Evolutionary conservation across 1,284 basidiomycete genomes (phyloP).

Genomic region (Irpex sp.): DNA sequence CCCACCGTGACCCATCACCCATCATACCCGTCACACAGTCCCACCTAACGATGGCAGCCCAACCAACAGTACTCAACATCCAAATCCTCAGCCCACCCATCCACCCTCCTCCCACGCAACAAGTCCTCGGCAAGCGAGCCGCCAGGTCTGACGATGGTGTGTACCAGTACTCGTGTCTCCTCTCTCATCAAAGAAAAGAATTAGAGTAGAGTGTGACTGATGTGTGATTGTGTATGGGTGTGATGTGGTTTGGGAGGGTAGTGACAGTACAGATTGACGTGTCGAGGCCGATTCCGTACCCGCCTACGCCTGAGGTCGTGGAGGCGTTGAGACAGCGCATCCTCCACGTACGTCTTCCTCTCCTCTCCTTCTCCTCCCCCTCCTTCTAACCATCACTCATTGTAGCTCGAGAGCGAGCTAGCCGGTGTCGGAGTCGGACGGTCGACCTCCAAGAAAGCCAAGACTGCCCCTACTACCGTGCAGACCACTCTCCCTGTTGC

Average conservation of each 20-base stretch:
- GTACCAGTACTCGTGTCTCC: background rate
- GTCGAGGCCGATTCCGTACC: constrained; percentile 12
- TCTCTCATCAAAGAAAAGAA: too few species aligned
- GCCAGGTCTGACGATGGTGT: background rate
- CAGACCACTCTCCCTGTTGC: constrained; percentile 4
- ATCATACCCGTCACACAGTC: background rate
- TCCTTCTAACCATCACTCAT: too few species aligned
- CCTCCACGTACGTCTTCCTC: constrained; percentile 24
- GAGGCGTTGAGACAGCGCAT: constrained; percentile 36
- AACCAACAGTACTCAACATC: background rate
- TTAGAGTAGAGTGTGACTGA: background rate
- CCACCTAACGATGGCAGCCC: background rate
- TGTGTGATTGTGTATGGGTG: background rate
- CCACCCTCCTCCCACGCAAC: background rate
- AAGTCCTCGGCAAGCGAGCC: constrained; percentile 4
- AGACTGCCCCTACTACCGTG: constrained; percentile 26
- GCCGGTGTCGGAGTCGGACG: too few species aligned
- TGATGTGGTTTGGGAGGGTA: background rate
- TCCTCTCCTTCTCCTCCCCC: too few species aligned
- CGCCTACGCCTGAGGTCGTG: constrained; percentile 25
- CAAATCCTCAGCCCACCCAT: background rate
- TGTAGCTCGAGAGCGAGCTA: constrained; percentile 36
- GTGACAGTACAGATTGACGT: constrained; percentile 1
- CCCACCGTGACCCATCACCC: too few species aligned
- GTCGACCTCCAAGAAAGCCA: constrained; percentile 18